A percentile compares a stretch with the other conserved stretches of the same genome.
Evolutionary conservation across 2,329 filamentous ascomycete species (phyloP).

Genomic region (Metarhizium anisopliae): DNA sequence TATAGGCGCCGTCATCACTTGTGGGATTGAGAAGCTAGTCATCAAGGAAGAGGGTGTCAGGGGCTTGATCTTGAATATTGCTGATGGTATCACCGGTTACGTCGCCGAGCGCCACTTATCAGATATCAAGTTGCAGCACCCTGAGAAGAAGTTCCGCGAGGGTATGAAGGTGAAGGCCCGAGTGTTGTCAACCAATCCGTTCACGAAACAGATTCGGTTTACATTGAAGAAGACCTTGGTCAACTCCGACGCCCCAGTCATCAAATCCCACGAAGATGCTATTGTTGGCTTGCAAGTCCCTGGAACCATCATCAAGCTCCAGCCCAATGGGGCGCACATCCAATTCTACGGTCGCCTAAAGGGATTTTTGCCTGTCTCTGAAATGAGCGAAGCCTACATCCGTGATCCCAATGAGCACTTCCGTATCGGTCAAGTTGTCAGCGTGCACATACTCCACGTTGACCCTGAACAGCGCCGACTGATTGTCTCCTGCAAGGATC

Average conservation of each 20-base stretch:
- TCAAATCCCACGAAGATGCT: conserved; percentile 70
- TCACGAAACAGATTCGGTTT: conserved; percentile 71
- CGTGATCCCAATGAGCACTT: conserved; percentile 85
- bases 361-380: conserved; percentile 83
- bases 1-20: conserved; percentile 71
- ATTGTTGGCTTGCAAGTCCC: conserved; percentile 67
- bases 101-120: conserved; percentile 83
- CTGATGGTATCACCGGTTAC: conserved; percentile 81
- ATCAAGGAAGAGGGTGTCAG: conserved; percentile 69
- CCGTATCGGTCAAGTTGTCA: conserved; percentile 81
- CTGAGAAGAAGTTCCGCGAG: conserved; percentile 92
- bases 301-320: conserved; percentile 78
- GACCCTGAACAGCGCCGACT: conserved; percentile 63
- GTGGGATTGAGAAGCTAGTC: conserved; percentile 76
- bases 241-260: conserved; percentile 74
- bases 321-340: conserved; percentile 72
- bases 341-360: conserved; percentile 82
- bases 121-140: conserved; percentile 79
- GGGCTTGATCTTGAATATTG: conserved; percentile 73
- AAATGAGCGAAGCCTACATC: conserved; percentile 98
- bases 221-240: conserved; percentile 93
- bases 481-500: conserved; percentile 88
- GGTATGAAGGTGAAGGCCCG: conserved; percentile 77
- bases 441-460: conserved; percentile 76
- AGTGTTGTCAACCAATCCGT: conserved; percentile 69